Evolutionary conservation across 2,329 filamentous ascomycete genomes (phyloP), one percentile per base, ranked within the genome.

Genomic region (Fusarium stilboides): DNA sequence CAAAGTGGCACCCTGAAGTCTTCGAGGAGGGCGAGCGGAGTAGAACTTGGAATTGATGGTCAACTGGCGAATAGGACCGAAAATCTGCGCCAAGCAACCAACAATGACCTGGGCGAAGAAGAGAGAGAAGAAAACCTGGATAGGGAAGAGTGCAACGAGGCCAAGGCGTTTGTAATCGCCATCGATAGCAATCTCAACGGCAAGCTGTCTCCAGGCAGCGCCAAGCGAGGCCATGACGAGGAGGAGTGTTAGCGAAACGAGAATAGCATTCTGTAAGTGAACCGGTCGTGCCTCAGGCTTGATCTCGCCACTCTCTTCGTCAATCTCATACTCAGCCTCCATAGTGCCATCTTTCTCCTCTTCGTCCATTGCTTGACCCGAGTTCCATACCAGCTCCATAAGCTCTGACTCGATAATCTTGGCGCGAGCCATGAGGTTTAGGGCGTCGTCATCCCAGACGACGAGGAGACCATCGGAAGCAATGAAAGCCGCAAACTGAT

Each of bases 101-200:
- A 94, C 83, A 61, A 94, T 91, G 74, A 94, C 92, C 78, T 94
- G 91, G 22, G 85, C 89, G 76, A 95, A 94, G 83, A 95, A 93
- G 73, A 94, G 85, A 4, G 92, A 93, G 81, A 94, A 94, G 84
- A 94, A 94, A 61, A 94, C 84, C 76, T 94, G 91, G 33, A 94
- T 81, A 0, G 92, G 92, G 19, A 88, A 88, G 37, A 94, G 81
- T 4, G 84, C 84, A 13, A 93, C 75, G 63, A 94, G 87, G 2
- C 86, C 89, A 28, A 94, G 80, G 1, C 92, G 89, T 20, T 82
- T 79, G 74, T 87, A 93, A 64, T 80, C 85, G 39, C 84, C 80
- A 74, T 94, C 92, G 37, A 92, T 87, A 3, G 86, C 85, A 14
- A 90, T 84, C 77, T 94, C 89, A 58, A 92, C 88, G 34, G 89